Evolutionary conservation across 106 monocot species (phyloP).

Genomic region (Posidonia australis): DNA sequence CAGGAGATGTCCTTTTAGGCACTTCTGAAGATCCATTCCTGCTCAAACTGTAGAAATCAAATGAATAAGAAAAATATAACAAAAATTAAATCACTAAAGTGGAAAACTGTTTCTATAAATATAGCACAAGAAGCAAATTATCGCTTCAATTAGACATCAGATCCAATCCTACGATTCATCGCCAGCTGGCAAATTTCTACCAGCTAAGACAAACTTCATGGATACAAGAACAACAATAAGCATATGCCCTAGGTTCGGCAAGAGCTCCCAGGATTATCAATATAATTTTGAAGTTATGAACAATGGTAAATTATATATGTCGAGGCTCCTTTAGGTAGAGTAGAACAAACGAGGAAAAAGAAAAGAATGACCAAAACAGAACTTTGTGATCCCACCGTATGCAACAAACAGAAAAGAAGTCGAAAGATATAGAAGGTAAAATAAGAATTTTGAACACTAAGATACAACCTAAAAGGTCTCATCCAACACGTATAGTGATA

Average conservation of each 20-base stretch:
- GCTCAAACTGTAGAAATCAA: slow-evolving; percentile 1
- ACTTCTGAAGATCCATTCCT: slow-evolving; percentile 52
- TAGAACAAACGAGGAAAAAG: too few relatives aligned
- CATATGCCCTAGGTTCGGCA: not conserved
- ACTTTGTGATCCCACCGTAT: not conserved
- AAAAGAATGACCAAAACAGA: too few relatives aligned
- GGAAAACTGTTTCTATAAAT: not conserved
- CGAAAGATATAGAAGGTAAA: not conserved
- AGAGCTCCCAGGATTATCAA: too few relatives aligned
- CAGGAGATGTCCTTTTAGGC: slow-evolving; percentile 48
- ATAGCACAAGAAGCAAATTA: not conserved
- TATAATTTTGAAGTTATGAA: too few relatives aligned
- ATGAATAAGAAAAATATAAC: not conserved
- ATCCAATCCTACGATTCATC: not conserved
- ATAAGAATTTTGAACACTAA: not conserved
- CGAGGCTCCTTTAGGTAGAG: too few relatives aligned
- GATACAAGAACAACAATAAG: not conserved
- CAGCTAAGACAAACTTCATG: not conserved
- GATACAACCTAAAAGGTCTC: not conserved
- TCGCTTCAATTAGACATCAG: too few relatives aligned
- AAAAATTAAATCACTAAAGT: not conserved
- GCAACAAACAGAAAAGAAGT: not conserved
- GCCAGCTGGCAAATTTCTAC: not conserved
- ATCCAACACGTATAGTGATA: not conserved
- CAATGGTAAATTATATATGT: not conserved